These are phyloP conservation scores for Paraconiothyrium brasiliense DNA, from an alignment of 2,329 filamentous ascomycete species.

Conservation along the genomic window DNA sequence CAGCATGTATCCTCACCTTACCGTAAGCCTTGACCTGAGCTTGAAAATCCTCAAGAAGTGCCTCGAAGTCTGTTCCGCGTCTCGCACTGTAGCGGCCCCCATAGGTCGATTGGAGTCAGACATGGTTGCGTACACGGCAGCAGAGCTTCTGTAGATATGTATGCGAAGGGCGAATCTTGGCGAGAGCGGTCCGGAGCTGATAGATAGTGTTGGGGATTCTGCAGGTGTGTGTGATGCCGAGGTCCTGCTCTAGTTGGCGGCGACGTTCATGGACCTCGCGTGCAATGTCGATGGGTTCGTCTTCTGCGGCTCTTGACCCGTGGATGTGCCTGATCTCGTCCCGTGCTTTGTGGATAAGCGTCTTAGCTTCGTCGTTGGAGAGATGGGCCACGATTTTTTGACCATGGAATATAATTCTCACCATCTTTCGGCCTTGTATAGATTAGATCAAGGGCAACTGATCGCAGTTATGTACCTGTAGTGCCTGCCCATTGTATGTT, in stretches of 20 bases:
- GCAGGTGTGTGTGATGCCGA: background rate
- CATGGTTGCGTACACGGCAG: background rate
- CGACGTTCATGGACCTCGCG: background rate
- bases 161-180: background rate
- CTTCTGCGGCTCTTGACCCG: background rate
- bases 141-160: background rate
- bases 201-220: background rate
- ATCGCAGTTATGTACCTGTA: background rate
- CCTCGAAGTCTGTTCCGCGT: too few species aligned
- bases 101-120: background rate
- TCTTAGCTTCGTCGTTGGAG: background rate
- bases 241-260: background rate
- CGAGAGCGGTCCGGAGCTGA: background rate
- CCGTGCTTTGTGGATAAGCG: background rate
- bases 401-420: background rate
- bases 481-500: background rate
- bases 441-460: background rate
- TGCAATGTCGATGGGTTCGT: background rate
- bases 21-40: too few species aligned
- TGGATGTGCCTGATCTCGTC: background rate
- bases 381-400: background rate
- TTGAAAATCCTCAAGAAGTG: too few species aligned
- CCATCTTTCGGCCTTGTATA: background rate
- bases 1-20: too few species aligned
- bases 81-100: too few species aligned